Conservation (phyloP, 352 stramenopile genomes). For the Phytopythium chamaehyphon region DNA sequence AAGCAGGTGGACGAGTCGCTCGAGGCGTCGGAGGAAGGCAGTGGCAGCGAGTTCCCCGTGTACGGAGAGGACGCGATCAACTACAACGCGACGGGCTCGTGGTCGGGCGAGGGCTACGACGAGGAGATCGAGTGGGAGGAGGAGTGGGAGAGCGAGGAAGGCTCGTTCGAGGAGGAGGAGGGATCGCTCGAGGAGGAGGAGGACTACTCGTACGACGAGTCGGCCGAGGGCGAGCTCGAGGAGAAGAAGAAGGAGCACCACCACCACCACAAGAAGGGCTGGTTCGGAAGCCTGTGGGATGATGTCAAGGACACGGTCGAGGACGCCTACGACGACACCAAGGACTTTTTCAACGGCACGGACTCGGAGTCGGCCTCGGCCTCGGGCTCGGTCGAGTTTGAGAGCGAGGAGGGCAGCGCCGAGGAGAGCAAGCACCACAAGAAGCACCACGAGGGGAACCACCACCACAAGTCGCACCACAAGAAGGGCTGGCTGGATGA, state of each 20-base stretch:
- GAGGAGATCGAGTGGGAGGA: conserved; percentile 10
- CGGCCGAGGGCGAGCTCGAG: conserved; percentile 7
- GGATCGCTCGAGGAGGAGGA: conserved; percentile 23
- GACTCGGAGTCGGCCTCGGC: conserved; percentile 14
- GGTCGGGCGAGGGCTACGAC: conserved; percentile 23
- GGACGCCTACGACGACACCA: conserved; percentile 18
- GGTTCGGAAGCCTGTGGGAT: conserved; percentile 19
- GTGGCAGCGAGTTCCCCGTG: conserved; percentile 10
- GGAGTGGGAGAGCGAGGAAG: conserved; percentile 11
- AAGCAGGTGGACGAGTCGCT: conserved; percentile 1
- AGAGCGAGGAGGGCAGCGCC: conserved; percentile 7
- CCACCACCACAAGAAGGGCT: conserved; percentile 20
- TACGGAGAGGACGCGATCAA: not conserved
- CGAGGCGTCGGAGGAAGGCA: conserved; percentile 7
- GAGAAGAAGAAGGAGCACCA: too few relatives aligned
- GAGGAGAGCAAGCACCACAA: too few relatives aligned
- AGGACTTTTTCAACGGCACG: conserved; percentile 22
- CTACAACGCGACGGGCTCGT: conserved; percentile 7
- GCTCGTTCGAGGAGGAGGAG: conserved; percentile 20
- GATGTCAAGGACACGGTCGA: conserved; percentile 17
- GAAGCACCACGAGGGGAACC: too few relatives aligned
- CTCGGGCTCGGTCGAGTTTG: conserved; percentile 13
- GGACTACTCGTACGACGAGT: conserved; percentile 16
- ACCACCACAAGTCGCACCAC: conserved; percentile 9
- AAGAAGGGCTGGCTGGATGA: conserved; percentile 23